Base-by-base conservation (phyloP, 2,329 filamentous ascomycete genomes). In the Cytospora piceicola region DNA sequence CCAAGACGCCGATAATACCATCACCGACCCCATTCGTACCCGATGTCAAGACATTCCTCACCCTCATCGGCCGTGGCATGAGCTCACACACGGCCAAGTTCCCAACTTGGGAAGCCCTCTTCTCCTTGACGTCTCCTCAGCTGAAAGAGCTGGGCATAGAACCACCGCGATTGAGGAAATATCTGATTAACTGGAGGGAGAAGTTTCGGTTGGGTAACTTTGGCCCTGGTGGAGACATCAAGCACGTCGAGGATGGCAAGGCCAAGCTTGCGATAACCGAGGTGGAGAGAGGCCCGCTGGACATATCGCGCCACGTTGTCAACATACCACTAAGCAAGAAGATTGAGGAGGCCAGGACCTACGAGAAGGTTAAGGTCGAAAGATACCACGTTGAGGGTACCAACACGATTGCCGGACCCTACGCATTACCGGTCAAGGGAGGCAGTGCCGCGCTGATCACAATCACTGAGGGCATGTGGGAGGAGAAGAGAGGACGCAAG, bases 401-500 rank as follows among this genome's bases (percentile, higher is more conserved):
- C 1, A 85, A 84, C 72, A 87, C 84, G 34, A 93, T 98, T 70
- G 83, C 83, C 27, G 94, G 94, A 0, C 91, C 91, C 2, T 90
- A 88, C 72, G 85, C 93, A 7, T 81, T 89, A 74, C 87, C 88
- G 5, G 75, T 94, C 32, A 89, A 90, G 77, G 86, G 85, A 1
- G 84, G 86, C 1, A 79, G 81, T 51, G 88, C 87, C 11, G 91
- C 89, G 14, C 82, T 83, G 60, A 83, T 98, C 71, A 82, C 83
- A 69, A 84, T 92, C 27, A 87, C 89, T 64, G 94, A 97, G 77
- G 93, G 94, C 12, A 90, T 98, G 82, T 98, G 94, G 95, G 94
- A 98, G 81, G 84, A 93, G 73, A 89, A 85, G 75, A 85, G 89
- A 73, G 94, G 95, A 32, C 88, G 88, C 74, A 98, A 98, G 88